Evolutionary conservation across 1,139 yeast species (phyloP), one percentile per base, ranked within the genome.

Genomic region (Scheffersomyces illinoinensis): DNA sequence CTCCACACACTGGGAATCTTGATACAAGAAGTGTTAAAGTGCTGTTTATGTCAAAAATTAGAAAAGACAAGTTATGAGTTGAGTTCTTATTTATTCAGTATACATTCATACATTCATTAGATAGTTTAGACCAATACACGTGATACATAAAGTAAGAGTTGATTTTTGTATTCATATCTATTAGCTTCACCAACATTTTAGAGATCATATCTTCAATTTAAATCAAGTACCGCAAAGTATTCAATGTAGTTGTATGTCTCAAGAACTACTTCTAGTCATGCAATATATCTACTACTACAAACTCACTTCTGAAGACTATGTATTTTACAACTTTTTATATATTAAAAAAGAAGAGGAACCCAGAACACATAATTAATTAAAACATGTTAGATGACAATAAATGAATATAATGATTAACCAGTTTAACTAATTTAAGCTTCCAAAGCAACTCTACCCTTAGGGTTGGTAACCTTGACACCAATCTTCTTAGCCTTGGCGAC

Each of bases 381-480:
- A 43, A 50, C 23, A 46, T 20, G 20, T 18, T 19, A 53, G 39
- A 46, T 50, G 33, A 46, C 48, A 53, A 53, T 53, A 48, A 20
- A 48, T 48, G 21, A 48, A 48, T 24, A 49, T 19, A 24, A 48
- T 48, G 24, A 48, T 20, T 48, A 48, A 20, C 51, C 51, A 33
- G 51, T 48, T 48, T 43, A 53, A 55, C 56, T 54, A 55, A 74
- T 70, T 87, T 91, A 93, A 85, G 98, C 98, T 88, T 92, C 97
- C 82, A 93, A 90, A 81, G 96, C 86, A 82, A 93, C 93, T 88
- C 97, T 95, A 82, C 97, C 99, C 88, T 92, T 89, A 79, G 98
- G 96, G 87, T 95, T 95, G 88, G 99, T 96, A 78, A 95, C 98
- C 89, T 93, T 93, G 79, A 96, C 88, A 85, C 98, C 98, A 77